These are phyloP conservation scores for Adansonia gregorii DNA, from an alignment of 441 rosid genomes.

Conservation along the genomic window DNA sequence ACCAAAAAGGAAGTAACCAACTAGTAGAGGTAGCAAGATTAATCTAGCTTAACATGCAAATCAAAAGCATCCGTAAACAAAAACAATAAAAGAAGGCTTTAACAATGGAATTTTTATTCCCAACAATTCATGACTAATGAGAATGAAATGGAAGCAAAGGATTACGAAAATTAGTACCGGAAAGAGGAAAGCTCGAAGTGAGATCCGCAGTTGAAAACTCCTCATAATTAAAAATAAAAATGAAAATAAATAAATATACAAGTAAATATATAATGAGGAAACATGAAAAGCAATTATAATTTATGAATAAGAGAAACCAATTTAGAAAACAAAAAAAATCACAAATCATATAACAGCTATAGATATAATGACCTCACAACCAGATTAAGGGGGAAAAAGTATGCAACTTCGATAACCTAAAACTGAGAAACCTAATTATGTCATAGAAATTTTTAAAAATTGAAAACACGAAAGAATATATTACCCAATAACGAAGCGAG, in stretches of 20 bases:
- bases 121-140: not conserved
- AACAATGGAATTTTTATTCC: not conserved
- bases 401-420: not conserved
- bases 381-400: not conserved
- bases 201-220: conserved; percentile 5
- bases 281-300: conserved; percentile 15
- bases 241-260: not conserved
- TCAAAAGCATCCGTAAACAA: conserved; percentile 3
- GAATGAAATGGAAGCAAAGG: not conserved
- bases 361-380: not conserved
- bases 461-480: not conserved
- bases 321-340: not conserved
- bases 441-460: not conserved
- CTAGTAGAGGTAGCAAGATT: conserved; percentile 10
- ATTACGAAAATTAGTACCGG: not conserved
- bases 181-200: not conserved
- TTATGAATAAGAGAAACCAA: not conserved
- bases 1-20: not conserved
- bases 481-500: conserved; percentile 88
- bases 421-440: conserved; percentile 18
- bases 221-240: not conserved
- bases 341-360: not conserved
- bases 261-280: not conserved
- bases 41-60: conserved; percentile 20
- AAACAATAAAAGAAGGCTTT: conserved; percentile 7